Evolutionary conservation across 225 moss, liverwort and hornwort species (phyloP).

Genomic region (Bryum argenteum): DNA sequence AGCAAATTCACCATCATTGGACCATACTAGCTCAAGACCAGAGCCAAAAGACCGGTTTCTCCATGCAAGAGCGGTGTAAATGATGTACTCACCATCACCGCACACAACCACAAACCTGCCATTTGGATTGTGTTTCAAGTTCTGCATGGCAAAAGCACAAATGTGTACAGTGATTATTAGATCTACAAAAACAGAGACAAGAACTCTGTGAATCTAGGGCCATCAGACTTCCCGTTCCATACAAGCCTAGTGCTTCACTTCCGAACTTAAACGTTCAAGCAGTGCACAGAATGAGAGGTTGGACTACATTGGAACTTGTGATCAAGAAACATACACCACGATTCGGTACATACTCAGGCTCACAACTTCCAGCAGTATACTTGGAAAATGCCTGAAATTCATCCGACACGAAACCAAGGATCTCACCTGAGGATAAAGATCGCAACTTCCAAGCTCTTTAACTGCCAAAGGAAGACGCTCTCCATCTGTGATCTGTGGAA

Average conservation of each 20-base stretch:
- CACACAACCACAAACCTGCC: constrained; percentile 86
- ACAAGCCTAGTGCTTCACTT: not conserved
- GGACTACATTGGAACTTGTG: not conserved
- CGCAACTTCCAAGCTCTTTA: constrained; percentile 91
- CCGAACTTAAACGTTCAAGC: not conserved
- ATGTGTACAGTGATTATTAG: not conserved
- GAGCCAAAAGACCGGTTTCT: constrained; percentile 83
- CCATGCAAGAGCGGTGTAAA: constrained; percentile 84
- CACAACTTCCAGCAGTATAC: not conserved
- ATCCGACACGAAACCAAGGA: constrained; percentile 4
- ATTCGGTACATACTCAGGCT: not conserved
- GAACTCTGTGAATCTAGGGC: not conserved
- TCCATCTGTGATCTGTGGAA: constrained; percentile 73
- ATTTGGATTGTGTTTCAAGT: constrained; percentile 82
- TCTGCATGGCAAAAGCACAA: constrained; percentile 43
- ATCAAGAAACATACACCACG: not conserved
- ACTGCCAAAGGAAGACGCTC: constrained; percentile 84
- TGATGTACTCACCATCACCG: constrained; percentile 83
- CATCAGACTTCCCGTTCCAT: not conserved
- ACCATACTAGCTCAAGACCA: constrained; percentile 75
- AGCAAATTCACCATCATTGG: constrained; percentile 79
- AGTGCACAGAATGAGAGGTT: constrained; percentile 3
- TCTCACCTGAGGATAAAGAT: constrained; percentile 85
- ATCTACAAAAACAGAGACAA: not conserved
- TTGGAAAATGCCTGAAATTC: not conserved